These are phyloP conservation scores for Phytopythium ostracodes DNA, from an alignment of 352 stramenopile species.

Conservation along the genomic window DNA sequence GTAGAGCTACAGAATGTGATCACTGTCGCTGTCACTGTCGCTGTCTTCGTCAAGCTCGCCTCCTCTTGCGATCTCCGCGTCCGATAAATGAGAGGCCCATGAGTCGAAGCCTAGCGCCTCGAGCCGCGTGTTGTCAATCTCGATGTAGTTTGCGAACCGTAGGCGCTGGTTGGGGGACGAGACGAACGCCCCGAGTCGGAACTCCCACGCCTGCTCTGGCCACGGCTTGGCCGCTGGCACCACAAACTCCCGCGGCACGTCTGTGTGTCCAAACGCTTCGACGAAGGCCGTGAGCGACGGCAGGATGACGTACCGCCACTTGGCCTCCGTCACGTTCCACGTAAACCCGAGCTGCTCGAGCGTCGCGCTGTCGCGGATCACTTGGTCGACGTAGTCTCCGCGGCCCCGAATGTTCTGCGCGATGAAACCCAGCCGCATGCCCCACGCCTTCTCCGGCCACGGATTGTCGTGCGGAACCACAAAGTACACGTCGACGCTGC, in stretches of 20 bases:
- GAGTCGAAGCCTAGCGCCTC: conserved; percentile 31
- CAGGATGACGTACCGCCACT: conserved; percentile 42
- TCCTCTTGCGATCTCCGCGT: no score
- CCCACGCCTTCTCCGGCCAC: conserved; percentile 33
- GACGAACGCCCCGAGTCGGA: conserved; percentile 36
- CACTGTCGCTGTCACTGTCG: background rate
- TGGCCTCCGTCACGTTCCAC: conserved; percentile 38
- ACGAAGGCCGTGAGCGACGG: conserved; percentile 46
- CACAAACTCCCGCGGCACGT: conserved; percentile 41
- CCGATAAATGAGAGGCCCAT: no score
- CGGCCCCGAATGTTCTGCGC: conserved; percentile 50
- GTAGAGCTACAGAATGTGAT: no score
- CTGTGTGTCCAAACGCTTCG: conserved; percentile 22
- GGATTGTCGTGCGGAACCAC: conserved; percentile 26
- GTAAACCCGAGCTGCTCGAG: conserved; percentile 55
- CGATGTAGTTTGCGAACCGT: conserved; percentile 44
- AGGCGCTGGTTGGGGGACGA: conserved; percentile 16
- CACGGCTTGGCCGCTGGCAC: conserved; percentile 37
- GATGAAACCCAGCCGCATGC: conserved; percentile 44
- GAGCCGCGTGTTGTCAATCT: conserved; percentile 41
- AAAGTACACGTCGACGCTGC: conserved; percentile 33
- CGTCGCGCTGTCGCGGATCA: conserved; percentile 37
- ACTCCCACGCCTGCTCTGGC: conserved; percentile 26
- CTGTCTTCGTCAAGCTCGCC: background rate
- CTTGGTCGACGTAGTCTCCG: conserved; percentile 42